phyloP scores from a whole-genome alignment of 2,329 filamentous ascomycete genomes.

The Chalaropsis thielavioides region DNA sequence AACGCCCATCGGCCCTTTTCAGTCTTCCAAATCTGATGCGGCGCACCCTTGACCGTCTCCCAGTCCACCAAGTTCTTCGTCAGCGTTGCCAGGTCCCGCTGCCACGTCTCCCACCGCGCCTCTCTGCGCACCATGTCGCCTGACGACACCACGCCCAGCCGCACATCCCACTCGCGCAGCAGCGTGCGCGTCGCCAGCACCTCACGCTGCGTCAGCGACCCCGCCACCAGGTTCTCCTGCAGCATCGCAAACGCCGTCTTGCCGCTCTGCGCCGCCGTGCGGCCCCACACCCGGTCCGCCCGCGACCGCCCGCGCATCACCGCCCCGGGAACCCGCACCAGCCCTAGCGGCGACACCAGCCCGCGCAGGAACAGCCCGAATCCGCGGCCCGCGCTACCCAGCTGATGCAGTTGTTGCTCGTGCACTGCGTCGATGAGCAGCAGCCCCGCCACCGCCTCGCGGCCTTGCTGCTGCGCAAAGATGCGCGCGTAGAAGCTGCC shows the following conservation, averaged over 20 bases:
- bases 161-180: conserved; percentile 52
- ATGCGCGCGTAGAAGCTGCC: conserved; percentile 83
- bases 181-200: conserved; percentile 65
- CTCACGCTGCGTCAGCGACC: conserved; percentile 71
- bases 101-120: conserved; percentile 64
- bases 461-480: conserved; percentile 70
- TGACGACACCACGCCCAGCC: conserved; percentile 70
- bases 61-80: conserved; percentile 67
- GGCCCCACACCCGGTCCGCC: conserved; percentile 73
- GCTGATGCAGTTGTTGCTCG: conserved; percentile 32
- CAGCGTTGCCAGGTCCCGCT: conserved; percentile 67
- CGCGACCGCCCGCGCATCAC: conserved; percentile 67
- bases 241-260: conserved; percentile 82
- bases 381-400: conserved; percentile 5
- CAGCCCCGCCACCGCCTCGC: conserved; percentile 54
- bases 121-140: conserved; percentile 54
- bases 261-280: conserved; percentile 60
- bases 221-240: conserved; percentile 81
- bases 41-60: conserved; percentile 75
- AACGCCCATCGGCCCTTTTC: conserved; percentile 14
- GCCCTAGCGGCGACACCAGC: conserved; percentile 68
- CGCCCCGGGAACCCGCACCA: conserved; percentile 66
- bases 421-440: conserved; percentile 80
- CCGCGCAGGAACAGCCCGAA: conserved; percentile 12
- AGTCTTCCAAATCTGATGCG: conserved; percentile 67